phyloP scores from a whole-genome alignment of 1,139 yeast species.

The Saccharomyces pastorianus region DNA sequence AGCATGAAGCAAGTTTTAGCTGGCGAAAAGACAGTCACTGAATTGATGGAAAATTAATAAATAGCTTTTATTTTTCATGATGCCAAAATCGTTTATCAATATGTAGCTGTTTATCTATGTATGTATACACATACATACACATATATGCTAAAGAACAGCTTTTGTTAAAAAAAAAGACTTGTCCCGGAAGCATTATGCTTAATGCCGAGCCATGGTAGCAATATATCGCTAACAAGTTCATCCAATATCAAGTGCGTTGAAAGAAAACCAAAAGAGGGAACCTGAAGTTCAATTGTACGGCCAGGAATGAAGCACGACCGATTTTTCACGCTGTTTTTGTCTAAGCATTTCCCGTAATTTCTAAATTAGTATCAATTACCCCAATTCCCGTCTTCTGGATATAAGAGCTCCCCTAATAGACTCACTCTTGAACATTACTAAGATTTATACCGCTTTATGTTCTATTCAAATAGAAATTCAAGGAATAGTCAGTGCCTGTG shows the following conservation, averaged over 20 bases:
- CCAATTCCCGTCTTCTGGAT: background rate
- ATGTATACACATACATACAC: background rate
- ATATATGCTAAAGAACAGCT: too few species aligned
- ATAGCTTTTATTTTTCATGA: too few species aligned
- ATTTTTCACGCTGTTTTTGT: too few species aligned
- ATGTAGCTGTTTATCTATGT: background rate
- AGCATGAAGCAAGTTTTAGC: constrained; percentile 42
- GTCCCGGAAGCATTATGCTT: background rate
- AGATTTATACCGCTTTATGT: too few species aligned
- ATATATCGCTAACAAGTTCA: too few species aligned
- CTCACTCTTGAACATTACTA: background rate
- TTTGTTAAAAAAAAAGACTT: too few species aligned
- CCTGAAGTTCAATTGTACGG: too few species aligned
- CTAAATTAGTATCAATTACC: background rate
- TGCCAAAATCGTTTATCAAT: too few species aligned
- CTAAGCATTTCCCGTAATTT: background rate
- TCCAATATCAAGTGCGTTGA: too few species aligned
- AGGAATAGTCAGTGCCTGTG: too few species aligned
- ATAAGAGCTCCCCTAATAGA: background rate
- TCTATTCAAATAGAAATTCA: too few species aligned
- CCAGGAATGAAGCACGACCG: too few species aligned
- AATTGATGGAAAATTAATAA: constrained; percentile 33
- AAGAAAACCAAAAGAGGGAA: background rate
- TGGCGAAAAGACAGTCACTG: constrained; percentile 38
- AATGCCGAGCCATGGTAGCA: background rate